phyloP scores from a whole-genome alignment of 192 early-diverging fungal species.

The Coemansia sp. region DNA sequence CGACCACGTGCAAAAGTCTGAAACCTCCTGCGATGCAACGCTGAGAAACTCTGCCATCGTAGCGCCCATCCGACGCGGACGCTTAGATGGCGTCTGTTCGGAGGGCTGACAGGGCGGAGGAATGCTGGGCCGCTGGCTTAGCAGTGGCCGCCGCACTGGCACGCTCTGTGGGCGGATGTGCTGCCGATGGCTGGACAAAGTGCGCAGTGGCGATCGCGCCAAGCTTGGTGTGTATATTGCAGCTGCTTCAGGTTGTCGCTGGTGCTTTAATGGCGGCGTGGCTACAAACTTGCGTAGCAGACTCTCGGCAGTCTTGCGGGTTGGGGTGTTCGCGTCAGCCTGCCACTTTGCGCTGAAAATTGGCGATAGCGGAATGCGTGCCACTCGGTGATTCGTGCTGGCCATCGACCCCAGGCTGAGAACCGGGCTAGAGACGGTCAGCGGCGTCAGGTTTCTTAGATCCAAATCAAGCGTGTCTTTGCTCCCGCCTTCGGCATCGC shows the following conservation, averaged over 20 bases:
- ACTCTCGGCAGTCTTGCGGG: not conserved
- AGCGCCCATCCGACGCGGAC: constrained; percentile 21
- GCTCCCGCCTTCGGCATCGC: constrained; percentile 1
- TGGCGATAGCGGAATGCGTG: not conserved
- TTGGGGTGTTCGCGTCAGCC: too few relatives aligned
- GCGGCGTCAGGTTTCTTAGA: constrained; percentile 4
- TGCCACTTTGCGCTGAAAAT: not conserved
- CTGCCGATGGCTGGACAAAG: constrained; percentile 21
- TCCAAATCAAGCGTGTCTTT: not conserved
- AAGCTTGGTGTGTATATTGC: not conserved
- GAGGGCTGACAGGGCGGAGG: not conserved
- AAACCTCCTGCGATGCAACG: constrained; percentile 14
- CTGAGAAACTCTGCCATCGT: constrained; percentile 19
- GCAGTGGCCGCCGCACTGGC: constrained; percentile 10
- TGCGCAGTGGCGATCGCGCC: constrained; percentile 11
- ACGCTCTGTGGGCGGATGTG: constrained; percentile 12
- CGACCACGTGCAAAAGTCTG: constrained; percentile 44
- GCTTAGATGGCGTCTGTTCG: constrained; percentile 31
- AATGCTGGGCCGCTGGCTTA: constrained; percentile 21
- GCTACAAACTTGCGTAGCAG: not conserved
- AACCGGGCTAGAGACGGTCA: constrained; percentile 31
- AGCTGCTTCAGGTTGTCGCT: not conserved
- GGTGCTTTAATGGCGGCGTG: not conserved
- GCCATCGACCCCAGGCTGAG: constrained; percentile 21
- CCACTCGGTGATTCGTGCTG: not conserved